Evolutionary conservation across 495 filamentous ascomycete species (phyloP).

Genomic region (Poronia punctata): DNA sequence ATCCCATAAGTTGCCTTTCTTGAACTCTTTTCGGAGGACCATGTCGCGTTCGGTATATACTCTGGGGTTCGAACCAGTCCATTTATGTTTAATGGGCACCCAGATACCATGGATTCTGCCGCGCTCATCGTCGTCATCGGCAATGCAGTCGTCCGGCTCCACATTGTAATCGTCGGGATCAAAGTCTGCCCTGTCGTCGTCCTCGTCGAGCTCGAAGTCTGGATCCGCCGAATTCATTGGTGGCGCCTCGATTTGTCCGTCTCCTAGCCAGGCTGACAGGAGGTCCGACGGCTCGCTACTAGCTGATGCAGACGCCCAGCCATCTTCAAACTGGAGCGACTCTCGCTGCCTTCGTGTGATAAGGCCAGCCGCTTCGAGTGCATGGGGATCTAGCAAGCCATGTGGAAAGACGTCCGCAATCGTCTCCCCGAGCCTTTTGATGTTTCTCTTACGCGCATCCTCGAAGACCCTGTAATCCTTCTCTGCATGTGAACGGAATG

Average conservation of each 20-base stretch:
- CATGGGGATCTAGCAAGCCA: conserved; percentile 39
- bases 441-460: conserved; percentile 16
- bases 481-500: conserved; percentile 7
- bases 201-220: conserved; percentile 29
- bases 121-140: conserved; percentile 34
- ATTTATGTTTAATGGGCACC: conserved; percentile 27
- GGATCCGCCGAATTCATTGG: conserved; percentile 21
- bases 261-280: conserved; percentile 58
- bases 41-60: conserved; percentile 10
- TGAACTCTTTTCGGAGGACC: conserved; percentile 15
- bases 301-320: conserved; percentile 39
- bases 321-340: conserved; percentile 48
- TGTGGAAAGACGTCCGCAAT: conserved; percentile 42
- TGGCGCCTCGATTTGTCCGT: conserved; percentile 27
- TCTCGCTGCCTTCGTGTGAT: conserved; percentile 55
- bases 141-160: conserved; percentile 29
- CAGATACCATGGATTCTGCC: conserved; percentile 27
- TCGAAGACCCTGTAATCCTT: conserved; percentile 18
- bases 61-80: conserved; percentile 27
- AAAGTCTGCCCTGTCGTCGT: conserved; percentile 14
- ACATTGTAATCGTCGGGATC: conserved; percentile 25
- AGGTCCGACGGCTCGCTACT: conserved; percentile 34
- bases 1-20: conserved; percentile 26
- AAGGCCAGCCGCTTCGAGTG: conserved; percentile 45
- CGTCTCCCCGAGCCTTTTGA: conserved; percentile 36